Evolutionary conservation across 2,329 filamentous ascomycete species (phyloP).

Genomic region (Colletotrichum paranaense): DNA sequence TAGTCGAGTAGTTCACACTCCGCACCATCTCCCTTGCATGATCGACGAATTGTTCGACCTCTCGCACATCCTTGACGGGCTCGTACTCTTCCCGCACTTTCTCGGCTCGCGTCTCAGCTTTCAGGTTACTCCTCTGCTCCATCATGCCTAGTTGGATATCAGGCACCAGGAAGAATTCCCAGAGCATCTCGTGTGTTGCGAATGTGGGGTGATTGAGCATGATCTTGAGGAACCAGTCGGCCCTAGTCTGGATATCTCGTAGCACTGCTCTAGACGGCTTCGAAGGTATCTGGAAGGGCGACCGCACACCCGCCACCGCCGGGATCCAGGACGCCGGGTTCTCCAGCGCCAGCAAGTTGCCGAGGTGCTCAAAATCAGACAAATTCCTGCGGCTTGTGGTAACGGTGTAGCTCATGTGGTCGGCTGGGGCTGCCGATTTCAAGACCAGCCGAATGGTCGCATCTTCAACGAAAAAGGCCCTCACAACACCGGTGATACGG

Average conservation of each 20-base stretch:
- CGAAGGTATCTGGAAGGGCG: slow-evolving; percentile 92
- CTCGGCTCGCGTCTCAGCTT: slow-evolving; percentile 84
- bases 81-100: slow-evolving; percentile 90
- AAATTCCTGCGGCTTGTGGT: slow-evolving; percentile 92
- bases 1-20: slow-evolving; percentile 84
- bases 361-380: slow-evolving; percentile 90
- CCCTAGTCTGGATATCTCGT: slow-evolving; percentile 85
- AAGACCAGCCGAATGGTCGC: slow-evolving; percentile 91
- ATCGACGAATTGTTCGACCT: slow-evolving; percentile 93
- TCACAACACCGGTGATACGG: slow-evolving; percentile 90
- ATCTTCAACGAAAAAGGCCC: slow-evolving; percentile 97
- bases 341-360: slow-evolving; percentile 84
- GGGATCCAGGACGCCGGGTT: slow-evolving; percentile 97
- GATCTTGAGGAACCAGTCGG: slow-evolving; percentile 89
- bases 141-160: slow-evolving; percentile 93
- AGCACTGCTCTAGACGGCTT: slow-evolving; percentile 89
- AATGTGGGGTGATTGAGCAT: slow-evolving; percentile 92
- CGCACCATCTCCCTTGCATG: slow-evolving; percentile 92
- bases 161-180: slow-evolving; percentile 98
- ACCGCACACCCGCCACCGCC: slow-evolving; percentile 79
- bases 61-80: slow-evolving; percentile 83
- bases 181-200: slow-evolving; percentile 94
- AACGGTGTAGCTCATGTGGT: slow-evolving; percentile 86
- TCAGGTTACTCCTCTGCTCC: slow-evolving; percentile 86
- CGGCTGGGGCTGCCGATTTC: slow-evolving; percentile 91